These are phyloP conservation scores for Tulasnella sp. DNA, from an alignment of 768 basidiomycete genomes.

Conservation along the genomic window DNA sequence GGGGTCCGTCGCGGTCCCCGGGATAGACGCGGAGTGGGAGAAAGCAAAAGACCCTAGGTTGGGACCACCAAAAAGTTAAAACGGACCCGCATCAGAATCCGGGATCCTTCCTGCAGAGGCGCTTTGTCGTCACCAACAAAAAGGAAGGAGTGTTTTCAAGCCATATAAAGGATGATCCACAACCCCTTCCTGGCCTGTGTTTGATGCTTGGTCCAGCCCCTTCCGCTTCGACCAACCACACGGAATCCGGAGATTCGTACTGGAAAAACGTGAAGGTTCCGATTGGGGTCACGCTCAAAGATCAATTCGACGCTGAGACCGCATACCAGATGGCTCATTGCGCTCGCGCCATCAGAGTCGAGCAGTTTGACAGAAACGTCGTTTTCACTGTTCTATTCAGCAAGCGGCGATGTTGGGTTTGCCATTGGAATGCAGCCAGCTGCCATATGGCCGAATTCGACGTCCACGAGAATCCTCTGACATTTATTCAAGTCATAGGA, in stretches of 20 bases:
- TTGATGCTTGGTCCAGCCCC: not conserved
- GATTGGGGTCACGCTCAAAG: too few species aligned
- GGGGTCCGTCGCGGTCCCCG: not conserved
- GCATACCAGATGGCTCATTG: too few species aligned
- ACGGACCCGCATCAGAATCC: not conserved
- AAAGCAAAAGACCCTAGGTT: not conserved
- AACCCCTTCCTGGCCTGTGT: not conserved
- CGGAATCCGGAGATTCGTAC: not conserved
- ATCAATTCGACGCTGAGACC: too few species aligned
- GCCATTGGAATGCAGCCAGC: not conserved
- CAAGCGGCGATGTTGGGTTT: too few species aligned
- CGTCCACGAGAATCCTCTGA: not conserved
- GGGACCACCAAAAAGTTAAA: not conserved
- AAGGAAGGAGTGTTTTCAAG: not conserved
- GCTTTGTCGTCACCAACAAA: not conserved
- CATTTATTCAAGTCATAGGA: slow-evolving; percentile 9
- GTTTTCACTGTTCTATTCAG: too few species aligned
- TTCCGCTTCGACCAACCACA: not conserved
- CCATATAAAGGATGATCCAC: not conserved
- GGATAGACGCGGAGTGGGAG: not conserved
- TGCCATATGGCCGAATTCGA: not conserved
- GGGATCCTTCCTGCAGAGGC: not conserved
- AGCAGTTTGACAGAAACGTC: too few species aligned
- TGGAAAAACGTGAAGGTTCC: not conserved
- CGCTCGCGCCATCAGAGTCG: too few species aligned